Evolutionary conservation across 441 rosid species (phyloP).

Genomic region (Rhodomyrtus psidioides): DNA sequence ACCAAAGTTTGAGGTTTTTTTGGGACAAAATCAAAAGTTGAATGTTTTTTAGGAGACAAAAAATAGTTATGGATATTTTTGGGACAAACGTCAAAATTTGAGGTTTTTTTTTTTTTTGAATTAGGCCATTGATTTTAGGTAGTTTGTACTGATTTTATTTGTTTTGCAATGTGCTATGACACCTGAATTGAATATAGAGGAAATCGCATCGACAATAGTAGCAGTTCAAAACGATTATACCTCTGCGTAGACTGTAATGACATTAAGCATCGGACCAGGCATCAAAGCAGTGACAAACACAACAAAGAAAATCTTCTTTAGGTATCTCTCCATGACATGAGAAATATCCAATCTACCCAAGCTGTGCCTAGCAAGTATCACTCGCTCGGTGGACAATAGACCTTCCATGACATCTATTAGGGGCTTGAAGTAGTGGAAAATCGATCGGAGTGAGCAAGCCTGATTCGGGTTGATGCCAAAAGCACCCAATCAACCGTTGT

Average conservation of each 20-base stretch:
- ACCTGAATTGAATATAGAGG: neutral
- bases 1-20: too few relatives aligned
- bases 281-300: slow-evolving; percentile 36
- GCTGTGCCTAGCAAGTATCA: slow-evolving; percentile 28
- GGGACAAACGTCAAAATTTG: too few relatives aligned
- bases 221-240: neutral
- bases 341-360: slow-evolving; percentile 40
- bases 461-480: slow-evolving; percentile 22
- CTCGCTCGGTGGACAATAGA: neutral
- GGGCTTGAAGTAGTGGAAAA: slow-evolving; percentile 23
- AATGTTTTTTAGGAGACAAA: too few relatives aligned
- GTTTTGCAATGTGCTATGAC: neutral
- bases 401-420: slow-evolving; percentile 28
- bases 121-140: too few relatives aligned
- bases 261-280: slow-evolving; percentile 39
- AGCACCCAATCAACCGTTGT: slow-evolving; percentile 28
- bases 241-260: slow-evolving; percentile 21
- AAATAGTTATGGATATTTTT: too few relatives aligned
- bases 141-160: neutral
- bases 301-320: slow-evolving; percentile 25
- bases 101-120: too few relatives aligned
- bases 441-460: slow-evolving; percentile 15
- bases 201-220: neutral
- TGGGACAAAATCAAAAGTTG: too few relatives aligned
- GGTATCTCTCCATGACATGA: slow-evolving; percentile 42